Evolutionary conservation across 768 basidiomycete genomes (phyloP).

Genomic region (Suillus subalutaceus): DNA sequence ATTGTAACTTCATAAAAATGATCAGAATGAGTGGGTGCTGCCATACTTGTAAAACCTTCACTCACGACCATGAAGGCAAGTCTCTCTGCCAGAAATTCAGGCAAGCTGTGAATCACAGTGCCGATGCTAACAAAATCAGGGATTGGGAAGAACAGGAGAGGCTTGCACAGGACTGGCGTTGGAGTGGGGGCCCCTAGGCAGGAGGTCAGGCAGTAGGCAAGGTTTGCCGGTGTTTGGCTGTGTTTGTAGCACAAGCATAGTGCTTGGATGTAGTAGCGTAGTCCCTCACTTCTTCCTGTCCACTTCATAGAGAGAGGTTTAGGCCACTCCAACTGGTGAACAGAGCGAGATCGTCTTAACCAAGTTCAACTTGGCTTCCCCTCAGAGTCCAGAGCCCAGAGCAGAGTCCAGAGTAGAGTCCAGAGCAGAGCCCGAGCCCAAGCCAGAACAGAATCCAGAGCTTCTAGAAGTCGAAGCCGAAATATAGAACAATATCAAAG

Average conservation of each 20-base stretch:
- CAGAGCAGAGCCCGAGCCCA: too few relatives aligned
- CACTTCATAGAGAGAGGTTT: neutral
- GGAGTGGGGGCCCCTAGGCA: slow-evolving; percentile 1
- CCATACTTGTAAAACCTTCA: neutral
- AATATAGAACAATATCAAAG: neutral
- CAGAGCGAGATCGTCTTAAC: neutral
- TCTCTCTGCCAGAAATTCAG: neutral
- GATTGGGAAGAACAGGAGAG: neutral
- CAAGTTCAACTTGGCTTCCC: neutral
- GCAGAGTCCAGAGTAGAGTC: too few relatives aligned
- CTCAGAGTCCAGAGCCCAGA: neutral
- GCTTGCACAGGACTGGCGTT: neutral
- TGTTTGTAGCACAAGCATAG: neutral
- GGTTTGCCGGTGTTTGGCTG: too few relatives aligned
- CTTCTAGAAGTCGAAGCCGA: neutral
- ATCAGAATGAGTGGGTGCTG: neutral
- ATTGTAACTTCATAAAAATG: neutral
- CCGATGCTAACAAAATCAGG: neutral
- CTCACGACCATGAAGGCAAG: neutral
- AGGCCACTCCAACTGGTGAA: neutral
- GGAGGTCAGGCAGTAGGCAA: neutral
- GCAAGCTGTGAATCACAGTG: neutral
- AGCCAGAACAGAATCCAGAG: too few relatives aligned
- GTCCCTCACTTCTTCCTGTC: neutral
- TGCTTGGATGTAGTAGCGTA: neutral